Percentiles rank a stretch among this genome's conserved stretches.
These are phyloP conservation scores for Parsonsia alboflavescens DNA, from an alignment of 257 asterid genomes.

Conservation along the genomic window DNA sequence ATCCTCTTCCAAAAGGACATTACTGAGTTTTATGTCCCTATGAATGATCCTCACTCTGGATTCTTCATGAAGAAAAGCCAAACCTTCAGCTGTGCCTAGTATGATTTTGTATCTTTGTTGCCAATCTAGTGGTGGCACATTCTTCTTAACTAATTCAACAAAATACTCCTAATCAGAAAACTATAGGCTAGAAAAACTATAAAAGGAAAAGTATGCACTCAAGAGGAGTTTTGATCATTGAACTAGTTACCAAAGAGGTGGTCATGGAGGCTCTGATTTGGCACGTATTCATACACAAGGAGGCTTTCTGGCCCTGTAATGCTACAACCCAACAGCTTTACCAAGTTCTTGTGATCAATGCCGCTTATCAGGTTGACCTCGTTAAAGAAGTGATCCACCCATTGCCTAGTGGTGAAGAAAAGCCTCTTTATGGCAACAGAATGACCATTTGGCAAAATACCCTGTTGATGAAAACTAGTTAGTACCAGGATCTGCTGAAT, in stretches of 20 bases:
- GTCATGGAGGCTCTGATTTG: slow-evolving; percentile 72
- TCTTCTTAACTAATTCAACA: slow-evolving; percentile 38
- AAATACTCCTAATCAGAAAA: slow-evolving; percentile 1
- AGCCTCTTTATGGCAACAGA: slow-evolving; percentile 66
- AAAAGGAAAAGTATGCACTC: background rate
- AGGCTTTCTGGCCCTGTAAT: slow-evolving; percentile 82
- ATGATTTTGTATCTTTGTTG: slow-evolving; percentile 43
- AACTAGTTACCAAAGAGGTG: slow-evolving; percentile 41
- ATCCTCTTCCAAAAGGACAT: slow-evolving; percentile 50
- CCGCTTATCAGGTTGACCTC: slow-evolving; percentile 75
- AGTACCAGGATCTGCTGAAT: background rate
- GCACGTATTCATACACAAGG: slow-evolving; percentile 61
- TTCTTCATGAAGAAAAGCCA: slow-evolving; percentile 61
- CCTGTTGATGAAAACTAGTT: slow-evolving; percentile 28
- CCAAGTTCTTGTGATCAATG: slow-evolving; percentile 57
- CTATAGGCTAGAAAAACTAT: background rate
- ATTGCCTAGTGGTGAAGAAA: slow-evolving; percentile 63
- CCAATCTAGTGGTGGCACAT: slow-evolving; percentile 47
- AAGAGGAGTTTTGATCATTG: slow-evolving; percentile 12
- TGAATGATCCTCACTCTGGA: slow-evolving; percentile 53
- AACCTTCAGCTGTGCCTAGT: slow-evolving; percentile 66
- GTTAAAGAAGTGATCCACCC: slow-evolving; percentile 81
- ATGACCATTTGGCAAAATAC: slow-evolving; percentile 53
- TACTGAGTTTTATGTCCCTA: slow-evolving; percentile 63
- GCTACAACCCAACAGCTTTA: slow-evolving; percentile 75